Percentiles rank a stretch among this genome's conserved stretches.
Conservation (phyloP, 2,329 filamentous ascomycete genomes). For the Pseudogymnoascus sp. region DNA sequence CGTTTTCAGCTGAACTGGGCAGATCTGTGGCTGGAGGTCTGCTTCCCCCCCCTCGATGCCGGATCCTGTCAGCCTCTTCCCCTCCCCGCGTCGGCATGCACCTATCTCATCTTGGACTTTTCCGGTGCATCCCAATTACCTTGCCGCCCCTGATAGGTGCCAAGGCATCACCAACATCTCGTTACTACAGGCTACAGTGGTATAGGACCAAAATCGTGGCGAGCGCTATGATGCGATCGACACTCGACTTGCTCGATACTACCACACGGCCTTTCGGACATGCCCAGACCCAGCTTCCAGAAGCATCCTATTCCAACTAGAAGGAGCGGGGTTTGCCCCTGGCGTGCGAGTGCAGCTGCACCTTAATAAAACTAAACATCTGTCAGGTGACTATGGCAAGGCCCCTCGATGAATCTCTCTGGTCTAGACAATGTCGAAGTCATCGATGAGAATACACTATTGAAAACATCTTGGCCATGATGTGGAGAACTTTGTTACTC, state of each 20-base stretch:
- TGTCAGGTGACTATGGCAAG: neutral
- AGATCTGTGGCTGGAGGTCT: slow-evolving; percentile 5
- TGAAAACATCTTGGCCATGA: neutral
- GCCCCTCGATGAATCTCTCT: neutral
- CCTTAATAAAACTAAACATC: neutral
- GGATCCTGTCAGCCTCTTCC: neutral
- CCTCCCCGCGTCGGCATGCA: neutral
- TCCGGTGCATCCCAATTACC: slow-evolving; percentile 6
- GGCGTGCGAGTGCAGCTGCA: neutral
- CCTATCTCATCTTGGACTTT: neutral
- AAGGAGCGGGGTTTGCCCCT: neutral
- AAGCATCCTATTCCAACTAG: neutral
- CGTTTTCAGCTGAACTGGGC: neutral
- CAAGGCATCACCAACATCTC: neutral
- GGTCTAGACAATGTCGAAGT: neutral
- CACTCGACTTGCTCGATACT: neutral
- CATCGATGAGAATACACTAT: neutral
- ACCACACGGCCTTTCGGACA: neutral
- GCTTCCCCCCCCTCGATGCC: neutral
- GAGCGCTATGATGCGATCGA: neutral
- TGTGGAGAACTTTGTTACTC: neutral
- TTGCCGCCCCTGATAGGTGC: neutral
- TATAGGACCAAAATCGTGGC: neutral
- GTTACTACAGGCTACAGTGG: neutral
- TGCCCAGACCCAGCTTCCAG: neutral